Evolutionary conservation across 2,329 filamentous ascomycete species (phyloP).

Genomic region (Penicillium sp.): DNA sequence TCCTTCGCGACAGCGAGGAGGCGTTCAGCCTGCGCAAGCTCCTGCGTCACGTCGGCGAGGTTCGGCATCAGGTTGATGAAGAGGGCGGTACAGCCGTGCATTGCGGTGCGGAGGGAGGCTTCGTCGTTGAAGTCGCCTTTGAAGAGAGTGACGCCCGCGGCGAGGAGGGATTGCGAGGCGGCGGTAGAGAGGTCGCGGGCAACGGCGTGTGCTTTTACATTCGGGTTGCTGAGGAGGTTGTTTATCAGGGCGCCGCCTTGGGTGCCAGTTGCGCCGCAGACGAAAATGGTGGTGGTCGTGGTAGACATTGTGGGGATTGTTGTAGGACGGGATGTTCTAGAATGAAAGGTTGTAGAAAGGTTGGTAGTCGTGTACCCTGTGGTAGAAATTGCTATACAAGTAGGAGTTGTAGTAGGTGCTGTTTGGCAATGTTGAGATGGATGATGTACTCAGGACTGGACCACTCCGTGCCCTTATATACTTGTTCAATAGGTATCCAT

Average conservation of each 20-base stretch:
- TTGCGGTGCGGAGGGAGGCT: conserved; percentile 31
- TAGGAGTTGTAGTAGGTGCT: neutral
- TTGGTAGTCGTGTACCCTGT: neutral
- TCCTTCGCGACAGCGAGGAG: conserved; percentile 34
- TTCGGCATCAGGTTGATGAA: conserved; percentile 34
- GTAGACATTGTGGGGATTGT: neutral
- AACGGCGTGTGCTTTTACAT: conserved; percentile 39
- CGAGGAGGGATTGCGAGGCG: conserved; percentile 32
- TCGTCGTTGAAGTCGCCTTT: conserved; percentile 39
- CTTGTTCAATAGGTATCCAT: neutral
- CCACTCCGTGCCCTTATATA: neutral
- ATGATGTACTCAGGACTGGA: neutral
- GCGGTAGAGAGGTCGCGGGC: conserved; percentile 34
- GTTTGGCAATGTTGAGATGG: neutral
- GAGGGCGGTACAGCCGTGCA: conserved; percentile 36
- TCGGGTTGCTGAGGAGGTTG: conserved; percentile 32
- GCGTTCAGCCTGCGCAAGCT: conserved; percentile 33
- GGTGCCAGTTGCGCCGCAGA: conserved; percentile 39
- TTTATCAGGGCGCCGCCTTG: conserved; percentile 36
- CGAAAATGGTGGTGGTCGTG: conserved; percentile 25
- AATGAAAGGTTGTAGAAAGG: neutral
- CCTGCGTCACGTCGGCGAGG: conserved; percentile 18
- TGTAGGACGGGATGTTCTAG: neutral
- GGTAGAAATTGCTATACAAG: neutral
- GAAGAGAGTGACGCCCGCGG: conserved; percentile 34